A percentile compares a stretch with the other conserved stretches of the same genome.
These are phyloP conservation scores for Lathyrus sativus DNA, from an alignment of 306 rosid species.

Conservation along the genomic window DNA sequence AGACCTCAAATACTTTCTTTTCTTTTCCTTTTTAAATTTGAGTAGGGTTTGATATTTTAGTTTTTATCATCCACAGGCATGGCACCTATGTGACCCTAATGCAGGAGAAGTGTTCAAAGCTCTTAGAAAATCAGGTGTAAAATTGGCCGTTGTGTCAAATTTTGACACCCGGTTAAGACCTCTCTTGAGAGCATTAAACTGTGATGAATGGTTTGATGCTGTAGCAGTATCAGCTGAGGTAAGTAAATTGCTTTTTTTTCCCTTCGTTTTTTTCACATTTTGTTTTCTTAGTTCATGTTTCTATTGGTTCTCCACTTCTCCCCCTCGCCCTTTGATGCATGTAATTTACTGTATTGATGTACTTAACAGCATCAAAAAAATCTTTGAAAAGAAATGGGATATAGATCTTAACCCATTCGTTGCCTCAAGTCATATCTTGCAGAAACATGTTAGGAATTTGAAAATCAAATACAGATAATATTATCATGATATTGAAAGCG, in stretches of 20 bases:
- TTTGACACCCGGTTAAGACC: constrained; percentile 94
- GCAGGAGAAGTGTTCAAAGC: constrained; percentile 74
- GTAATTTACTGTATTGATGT: constrained; percentile 11
- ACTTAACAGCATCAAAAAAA: background rate
- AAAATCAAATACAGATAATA: background rate
- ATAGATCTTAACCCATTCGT: constrained; percentile 20
- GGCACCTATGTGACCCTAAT: constrained; percentile 93
- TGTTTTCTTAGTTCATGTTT: constrained; percentile 24
- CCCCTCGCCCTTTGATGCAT: constrained; percentile 1
- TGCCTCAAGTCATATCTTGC: constrained; percentile 11
- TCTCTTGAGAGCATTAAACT: constrained; percentile 68
- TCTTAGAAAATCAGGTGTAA: constrained; percentile 79
- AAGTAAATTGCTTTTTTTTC: constrained; percentile 26
- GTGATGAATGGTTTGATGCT: constrained; percentile 96
- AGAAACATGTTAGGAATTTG: background rate
- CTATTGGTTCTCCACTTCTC: background rate
- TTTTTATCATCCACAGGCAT: constrained; percentile 61
- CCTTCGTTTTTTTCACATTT: background rate
- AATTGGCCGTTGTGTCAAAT: constrained; percentile 82
- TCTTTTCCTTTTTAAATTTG: background rate
- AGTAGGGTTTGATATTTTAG: constrained; percentile 25
- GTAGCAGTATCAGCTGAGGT: constrained; percentile 98
- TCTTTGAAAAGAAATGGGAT: constrained; percentile 6
- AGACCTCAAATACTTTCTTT: constrained; percentile 4
- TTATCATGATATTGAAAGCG: background rate